These are phyloP conservation scores for Lachnellula hyalina DNA, from an alignment of 2,329 filamentous ascomycete species.

Conservation along the genomic window DNA sequence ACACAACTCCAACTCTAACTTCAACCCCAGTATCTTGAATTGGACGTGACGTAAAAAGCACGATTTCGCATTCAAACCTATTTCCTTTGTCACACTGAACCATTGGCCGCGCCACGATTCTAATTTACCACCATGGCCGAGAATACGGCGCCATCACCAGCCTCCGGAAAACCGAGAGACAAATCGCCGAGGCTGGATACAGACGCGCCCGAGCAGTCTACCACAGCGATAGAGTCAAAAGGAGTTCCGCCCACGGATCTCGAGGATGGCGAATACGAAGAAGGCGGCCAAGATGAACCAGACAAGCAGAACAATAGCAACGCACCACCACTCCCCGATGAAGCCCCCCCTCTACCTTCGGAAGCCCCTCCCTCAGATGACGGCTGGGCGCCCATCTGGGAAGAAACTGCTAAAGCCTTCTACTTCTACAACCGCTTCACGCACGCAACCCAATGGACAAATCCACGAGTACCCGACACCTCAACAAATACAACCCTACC, in stretches of 20 bases:
- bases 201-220: not conserved
- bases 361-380: constrained; percentile 52
- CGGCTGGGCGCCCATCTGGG: constrained; percentile 81
- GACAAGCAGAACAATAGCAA: constrained; percentile 16
- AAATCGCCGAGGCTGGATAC: not conserved
- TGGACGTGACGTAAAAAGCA: no score
- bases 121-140: no score
- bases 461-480: constrained; percentile 63
- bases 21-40: no score
- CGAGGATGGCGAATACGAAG: constrained; percentile 27
- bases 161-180: not conserved
- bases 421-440: constrained; percentile 86
- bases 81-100: no score
- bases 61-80: no score
- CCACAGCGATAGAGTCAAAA: not conserved
- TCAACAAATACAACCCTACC: constrained; percentile 9
- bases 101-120: no score
- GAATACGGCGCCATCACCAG: not conserved
- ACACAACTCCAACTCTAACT: no score
- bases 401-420: constrained; percentile 60
- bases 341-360: constrained; percentile 38
- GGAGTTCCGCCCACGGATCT: not conserved
- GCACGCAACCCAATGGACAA: constrained; percentile 73
- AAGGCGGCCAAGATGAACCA: constrained; percentile 5
- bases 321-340: constrained; percentile 38